phyloP scores from a whole-genome alignment of 2,329 filamentous ascomycete species.

The Fusarium sp. region DNA sequence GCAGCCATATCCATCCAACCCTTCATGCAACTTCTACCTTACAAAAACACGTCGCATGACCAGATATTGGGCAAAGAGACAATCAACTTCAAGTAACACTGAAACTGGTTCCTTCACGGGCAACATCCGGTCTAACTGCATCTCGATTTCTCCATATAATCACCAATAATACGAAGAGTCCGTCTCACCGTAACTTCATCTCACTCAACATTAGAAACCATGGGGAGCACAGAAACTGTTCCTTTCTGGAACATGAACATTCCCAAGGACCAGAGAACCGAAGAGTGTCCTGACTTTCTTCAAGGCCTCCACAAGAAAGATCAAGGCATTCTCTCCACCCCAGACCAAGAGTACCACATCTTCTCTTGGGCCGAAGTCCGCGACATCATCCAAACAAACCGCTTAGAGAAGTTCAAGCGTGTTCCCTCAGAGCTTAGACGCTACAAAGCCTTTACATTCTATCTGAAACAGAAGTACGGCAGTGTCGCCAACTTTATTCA shows the following conservation, averaged over 20 bases:
- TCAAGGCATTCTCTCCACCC: conserved; percentile 73
- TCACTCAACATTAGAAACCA: conserved; percentile 30
- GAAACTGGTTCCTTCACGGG: neutral
- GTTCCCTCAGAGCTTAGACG: conserved; percentile 79
- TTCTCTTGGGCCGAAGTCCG: conserved; percentile 77
- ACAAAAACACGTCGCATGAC: neutral
- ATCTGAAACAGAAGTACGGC: conserved; percentile 73
- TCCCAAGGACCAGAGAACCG: conserved; percentile 67
- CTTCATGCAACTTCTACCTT: neutral
- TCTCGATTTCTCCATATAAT: neutral
- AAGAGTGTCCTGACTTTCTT: conserved; percentile 78
- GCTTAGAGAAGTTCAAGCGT: conserved; percentile 80
- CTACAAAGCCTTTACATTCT: conserved; percentile 76
- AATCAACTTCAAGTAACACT: neutral
- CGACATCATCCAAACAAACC: conserved; percentile 70
- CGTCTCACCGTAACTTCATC: conserved; percentile 26
- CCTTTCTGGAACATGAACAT: conserved; percentile 90
- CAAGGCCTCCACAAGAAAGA: conserved; percentile 73
- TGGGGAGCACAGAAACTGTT: conserved; percentile 50
- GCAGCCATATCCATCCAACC: neutral
- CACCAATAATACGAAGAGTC: neutral
- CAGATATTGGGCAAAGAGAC: neutral
- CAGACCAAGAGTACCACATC: conserved; percentile 70
- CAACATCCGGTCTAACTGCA: neutral
- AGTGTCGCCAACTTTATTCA: conserved; percentile 83